Percentiles rank a stretch among this genome's conserved stretches.
These are phyloP conservation scores for Phytophthora palmivora DNA, from an alignment of 352 stramenopile genomes.

Conservation along the genomic window DNA sequence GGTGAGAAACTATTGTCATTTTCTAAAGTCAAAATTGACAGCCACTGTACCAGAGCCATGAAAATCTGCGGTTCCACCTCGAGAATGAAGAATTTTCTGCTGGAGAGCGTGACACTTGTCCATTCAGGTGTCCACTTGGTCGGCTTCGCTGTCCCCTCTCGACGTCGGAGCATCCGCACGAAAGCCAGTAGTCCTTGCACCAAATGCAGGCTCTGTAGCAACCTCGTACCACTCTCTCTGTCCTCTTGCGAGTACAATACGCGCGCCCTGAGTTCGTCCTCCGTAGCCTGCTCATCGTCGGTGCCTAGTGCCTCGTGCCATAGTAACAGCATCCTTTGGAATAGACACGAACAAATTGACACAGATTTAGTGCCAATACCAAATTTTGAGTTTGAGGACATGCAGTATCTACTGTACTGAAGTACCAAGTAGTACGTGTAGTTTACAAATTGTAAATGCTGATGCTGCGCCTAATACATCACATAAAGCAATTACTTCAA, in stretches of 20 bases:
- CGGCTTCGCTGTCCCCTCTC: not conserved
- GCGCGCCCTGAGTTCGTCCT: constrained; percentile 56
- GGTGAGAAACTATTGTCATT: not conserved
- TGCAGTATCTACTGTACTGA: no score
- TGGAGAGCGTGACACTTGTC: constrained; percentile 55
- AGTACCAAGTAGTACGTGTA: no score
- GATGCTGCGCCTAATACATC: no score
- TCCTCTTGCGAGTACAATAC: constrained; percentile 46
- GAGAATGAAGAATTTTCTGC: constrained; percentile 47
- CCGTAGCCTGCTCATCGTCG: constrained; percentile 69
- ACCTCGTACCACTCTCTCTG: not conserved
- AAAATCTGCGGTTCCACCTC: constrained; percentile 70
- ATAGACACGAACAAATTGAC: no score
- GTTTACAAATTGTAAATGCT: no score
- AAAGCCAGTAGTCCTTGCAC: constrained; percentile 64
- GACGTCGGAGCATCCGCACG: constrained; percentile 42
- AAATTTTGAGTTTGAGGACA: no score
- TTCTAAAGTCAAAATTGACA: not conserved
- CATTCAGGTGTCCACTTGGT: constrained; percentile 33
- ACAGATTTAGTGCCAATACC: no score
- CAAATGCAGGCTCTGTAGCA: constrained; percentile 57
- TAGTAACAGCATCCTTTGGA: constrained; percentile 47
- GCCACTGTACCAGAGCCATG: constrained; percentile 54
- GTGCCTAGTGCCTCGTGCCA: constrained; percentile 70
- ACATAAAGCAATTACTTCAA: no score